A percentile compares a stretch with the other conserved stretches of the same genome.
These are phyloP conservation scores for Rachicladosporium sp. DNA, from an alignment of 2,329 filamentous ascomycete species.

Conservation along the genomic window DNA sequence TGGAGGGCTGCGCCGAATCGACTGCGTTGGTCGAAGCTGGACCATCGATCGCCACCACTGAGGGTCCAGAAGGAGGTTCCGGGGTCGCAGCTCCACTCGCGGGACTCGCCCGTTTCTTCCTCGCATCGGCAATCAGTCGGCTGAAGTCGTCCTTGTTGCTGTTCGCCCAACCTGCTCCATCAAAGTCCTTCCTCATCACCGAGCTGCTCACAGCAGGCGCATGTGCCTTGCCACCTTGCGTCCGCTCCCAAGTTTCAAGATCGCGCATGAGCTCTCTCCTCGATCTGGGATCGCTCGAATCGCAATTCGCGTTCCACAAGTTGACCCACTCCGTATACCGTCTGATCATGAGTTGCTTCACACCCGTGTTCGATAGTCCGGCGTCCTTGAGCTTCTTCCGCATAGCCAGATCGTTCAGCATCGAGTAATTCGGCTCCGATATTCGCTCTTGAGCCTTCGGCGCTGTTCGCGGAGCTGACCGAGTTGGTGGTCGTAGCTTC, in stretches of 20 bases:
- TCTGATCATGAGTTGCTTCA: constrained; percentile 57
- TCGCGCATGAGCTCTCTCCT: constrained; percentile 65
- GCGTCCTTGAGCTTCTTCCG: constrained; percentile 72
- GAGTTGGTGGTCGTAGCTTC: constrained; percentile 12
- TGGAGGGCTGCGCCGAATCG: not conserved
- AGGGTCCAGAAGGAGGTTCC: constrained; percentile 4
- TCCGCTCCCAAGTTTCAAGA: constrained; percentile 75
- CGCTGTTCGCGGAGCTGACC: constrained; percentile 10
- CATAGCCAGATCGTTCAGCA: constrained; percentile 68
- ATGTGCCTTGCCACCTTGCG: constrained; percentile 53
- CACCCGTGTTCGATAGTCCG: constrained; percentile 60
- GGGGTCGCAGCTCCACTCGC: constrained; percentile 7
- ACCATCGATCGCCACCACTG: not conserved
- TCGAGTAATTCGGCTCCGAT: constrained; percentile 71
- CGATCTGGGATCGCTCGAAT: constrained; percentile 59
- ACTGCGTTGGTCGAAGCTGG: not conserved
- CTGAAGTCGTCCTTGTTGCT: constrained; percentile 66
- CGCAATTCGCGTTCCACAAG: constrained; percentile 93
- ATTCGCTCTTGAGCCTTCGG: constrained; percentile 47
- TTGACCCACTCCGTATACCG: constrained; percentile 91
- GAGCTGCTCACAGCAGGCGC: constrained; percentile 25
- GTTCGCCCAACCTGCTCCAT: constrained; percentile 61
- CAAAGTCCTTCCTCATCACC: constrained; percentile 81
- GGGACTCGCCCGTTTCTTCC: constrained; percentile 29
- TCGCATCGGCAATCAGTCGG: constrained; percentile 64